These are phyloP conservation scores for Aspergillus mulundensis DNA, from an alignment of 495 filamentous ascomycete genomes.

Conservation along the genomic window DNA sequence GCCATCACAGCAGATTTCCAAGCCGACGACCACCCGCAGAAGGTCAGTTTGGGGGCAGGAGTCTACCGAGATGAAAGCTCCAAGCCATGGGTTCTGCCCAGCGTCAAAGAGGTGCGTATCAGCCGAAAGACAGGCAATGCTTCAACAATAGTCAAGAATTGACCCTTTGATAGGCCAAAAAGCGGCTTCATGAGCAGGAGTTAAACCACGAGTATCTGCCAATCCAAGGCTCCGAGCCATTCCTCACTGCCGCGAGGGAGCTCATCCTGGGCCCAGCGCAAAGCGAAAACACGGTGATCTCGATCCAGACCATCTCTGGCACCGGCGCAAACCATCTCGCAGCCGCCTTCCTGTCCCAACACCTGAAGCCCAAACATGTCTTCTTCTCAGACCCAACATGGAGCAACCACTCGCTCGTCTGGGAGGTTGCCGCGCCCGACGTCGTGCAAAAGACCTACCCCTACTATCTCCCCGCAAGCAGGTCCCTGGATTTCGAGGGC, in stretches of 20 bases:
- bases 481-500: conserved; percentile 19
- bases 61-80: conserved; percentile 32
- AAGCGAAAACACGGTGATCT: conserved; percentile 11
- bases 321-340: conserved; percentile 80
- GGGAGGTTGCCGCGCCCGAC: conserved; percentile 13
- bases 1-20: background rate
- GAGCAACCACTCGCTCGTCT: conserved; percentile 30
- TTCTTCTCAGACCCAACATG: conserved; percentile 31
- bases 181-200: background rate
- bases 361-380: conserved; percentile 18
- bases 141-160: too few relatives aligned
- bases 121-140: background rate
- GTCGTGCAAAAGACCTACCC: conserved; percentile 26
- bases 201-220: too few relatives aligned
- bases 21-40: conserved; percentile 5
- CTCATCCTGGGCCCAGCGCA: background rate
- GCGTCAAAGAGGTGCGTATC: conserved; percentile 16
- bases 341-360: conserved; percentile 62
- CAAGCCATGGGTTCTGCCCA: conserved; percentile 31
- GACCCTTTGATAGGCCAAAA: conserved; percentile 12
- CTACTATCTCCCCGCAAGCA: conserved; percentile 24
- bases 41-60: conserved; percentile 22
- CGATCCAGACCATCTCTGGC: conserved; percentile 72
- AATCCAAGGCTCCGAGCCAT: background rate
- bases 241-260: too few relatives aligned